Evolutionary conservation across 345 rosid genomes (phyloP), one percentile per base, ranked within the genome.

Genomic region (Moricandia moricandioides): DNA sequence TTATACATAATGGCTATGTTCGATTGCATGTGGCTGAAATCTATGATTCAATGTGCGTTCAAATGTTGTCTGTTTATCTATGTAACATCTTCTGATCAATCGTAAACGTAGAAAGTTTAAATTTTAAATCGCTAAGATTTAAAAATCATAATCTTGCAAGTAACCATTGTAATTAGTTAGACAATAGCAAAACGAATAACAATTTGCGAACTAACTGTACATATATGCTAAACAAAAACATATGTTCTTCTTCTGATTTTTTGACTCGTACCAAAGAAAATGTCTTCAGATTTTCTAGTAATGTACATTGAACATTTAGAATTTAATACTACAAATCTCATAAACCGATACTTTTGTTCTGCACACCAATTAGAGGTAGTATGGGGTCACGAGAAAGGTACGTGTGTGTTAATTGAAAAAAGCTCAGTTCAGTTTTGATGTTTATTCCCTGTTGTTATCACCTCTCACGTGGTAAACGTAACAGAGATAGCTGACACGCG

Each of bases 401-500:
- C 49, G 70, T 70, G 70, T 35, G 69, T 9, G 55, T 57, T 64
- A 3, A 59, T 77, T 70, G 70, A 56, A 29, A 57, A 57, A 65
- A 33, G 65, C 55, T 65, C 47, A 31, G n/a, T 1, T 37, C 27
- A 7, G 74, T 62, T 29, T 37, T n/a, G 18, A 35, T 31, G 51
- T 69, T 62, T 62, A 47, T 75, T 31, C 66, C 10, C n/a, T 30
- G 34, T 27, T 45, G 76, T 51, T 67, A 45, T 37, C 67, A 71
- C 33, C 55, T 47, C 76, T 77, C 72, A 65, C 80, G 72, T 57
- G 71, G 56, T 14, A 12, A 11, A 0, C 17, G 8, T n/a, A 71
- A 71, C 72, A 71, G 68, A 65, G 57, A 65, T 26, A 71, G 17
- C 77, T 27, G 77, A 51, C 76, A 71, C 76, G 76, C 67, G 72